These are phyloP conservation scores for Candida glaebosa DNA, from an alignment of 805 yeast genomes.

Conservation along the genomic window DNA sequence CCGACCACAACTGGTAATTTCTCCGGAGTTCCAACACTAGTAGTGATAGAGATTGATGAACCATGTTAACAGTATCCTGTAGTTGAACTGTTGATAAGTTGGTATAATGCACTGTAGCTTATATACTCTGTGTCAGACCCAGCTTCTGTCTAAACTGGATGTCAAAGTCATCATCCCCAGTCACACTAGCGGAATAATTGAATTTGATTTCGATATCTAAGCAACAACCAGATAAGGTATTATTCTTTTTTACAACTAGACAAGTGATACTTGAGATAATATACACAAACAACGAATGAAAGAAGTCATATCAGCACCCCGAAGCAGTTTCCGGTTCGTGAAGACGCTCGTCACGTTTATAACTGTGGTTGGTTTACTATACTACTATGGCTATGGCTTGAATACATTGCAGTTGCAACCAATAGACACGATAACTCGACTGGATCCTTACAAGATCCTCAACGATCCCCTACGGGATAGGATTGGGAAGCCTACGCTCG, in stretches of 20 bases:
- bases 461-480: slow-evolving; percentile 17
- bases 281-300: too few relatives aligned
- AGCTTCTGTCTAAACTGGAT: too few relatives aligned
- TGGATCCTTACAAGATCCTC: neutral
- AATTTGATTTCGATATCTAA: neutral
- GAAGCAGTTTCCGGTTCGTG: neutral
- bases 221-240: neutral
- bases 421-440: neutral
- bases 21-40: too few relatives aligned
- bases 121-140: too few relatives aligned
- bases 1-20: too few relatives aligned
- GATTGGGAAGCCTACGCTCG: slow-evolving; percentile 36
- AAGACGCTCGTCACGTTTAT: neutral
- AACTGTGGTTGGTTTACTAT: neutral
- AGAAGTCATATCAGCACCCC: neutral
- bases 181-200: neutral
- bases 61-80: too few relatives aligned
- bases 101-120: too few relatives aligned
- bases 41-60: too few relatives aligned
- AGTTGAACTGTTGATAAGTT: too few relatives aligned
- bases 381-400: neutral
- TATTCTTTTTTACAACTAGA: neutral
- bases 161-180: too few relatives aligned
- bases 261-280: too few relatives aligned
- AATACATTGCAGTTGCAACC: neutral